A percentile compares a stretch with the other conserved stretches of the same genome.
These are phyloP conservation scores for Neopestalotiopsis clavispora DNA, from an alignment of 2,329 filamentous ascomycete species.

Conservation along the genomic window DNA sequence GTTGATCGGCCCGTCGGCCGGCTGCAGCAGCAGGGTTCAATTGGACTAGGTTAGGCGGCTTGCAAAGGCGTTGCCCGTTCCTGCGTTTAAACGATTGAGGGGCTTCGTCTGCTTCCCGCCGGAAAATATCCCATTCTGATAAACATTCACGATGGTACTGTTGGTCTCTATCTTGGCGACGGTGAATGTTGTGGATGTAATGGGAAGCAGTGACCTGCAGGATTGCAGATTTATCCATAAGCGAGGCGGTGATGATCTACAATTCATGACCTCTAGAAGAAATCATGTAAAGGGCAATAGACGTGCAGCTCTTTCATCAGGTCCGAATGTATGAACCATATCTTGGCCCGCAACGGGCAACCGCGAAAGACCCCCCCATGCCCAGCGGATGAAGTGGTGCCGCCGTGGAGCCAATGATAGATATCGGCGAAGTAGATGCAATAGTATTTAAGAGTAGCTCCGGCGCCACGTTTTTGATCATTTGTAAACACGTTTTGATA, in stretches of 20 bases:
- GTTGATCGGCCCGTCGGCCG: constrained; percentile 12
- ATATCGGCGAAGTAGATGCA: neutral
- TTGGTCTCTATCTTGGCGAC: neutral
- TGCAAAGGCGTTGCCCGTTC: neutral
- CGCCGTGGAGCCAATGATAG: constrained; percentile 10
- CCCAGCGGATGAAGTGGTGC: constrained; percentile 7
- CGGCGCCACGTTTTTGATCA: neutral
- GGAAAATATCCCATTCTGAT: neutral
- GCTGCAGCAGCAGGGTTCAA: constrained; percentile 10
- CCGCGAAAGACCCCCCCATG: neutral
- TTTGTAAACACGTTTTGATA: neutral
- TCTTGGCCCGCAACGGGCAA: neutral
- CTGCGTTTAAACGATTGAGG: constrained; percentile 1
- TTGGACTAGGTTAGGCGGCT: neutral
- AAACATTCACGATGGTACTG: neutral
- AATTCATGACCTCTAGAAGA: no score
- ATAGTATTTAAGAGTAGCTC: constrained; percentile 12
- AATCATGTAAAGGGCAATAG: no score
- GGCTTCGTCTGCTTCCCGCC: neutral
- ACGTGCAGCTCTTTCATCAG: no score
- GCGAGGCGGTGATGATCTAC: no score
- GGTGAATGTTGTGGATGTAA: neutral
- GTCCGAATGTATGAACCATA: neutral
- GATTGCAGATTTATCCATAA: no score
- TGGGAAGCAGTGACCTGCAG: no score